Percentiles rank a stretch among this genome's conserved stretches.
phyloP scores from a whole-genome alignment of 192 early-diverging fungal species.

The Dissophora globulifera region DNA sequence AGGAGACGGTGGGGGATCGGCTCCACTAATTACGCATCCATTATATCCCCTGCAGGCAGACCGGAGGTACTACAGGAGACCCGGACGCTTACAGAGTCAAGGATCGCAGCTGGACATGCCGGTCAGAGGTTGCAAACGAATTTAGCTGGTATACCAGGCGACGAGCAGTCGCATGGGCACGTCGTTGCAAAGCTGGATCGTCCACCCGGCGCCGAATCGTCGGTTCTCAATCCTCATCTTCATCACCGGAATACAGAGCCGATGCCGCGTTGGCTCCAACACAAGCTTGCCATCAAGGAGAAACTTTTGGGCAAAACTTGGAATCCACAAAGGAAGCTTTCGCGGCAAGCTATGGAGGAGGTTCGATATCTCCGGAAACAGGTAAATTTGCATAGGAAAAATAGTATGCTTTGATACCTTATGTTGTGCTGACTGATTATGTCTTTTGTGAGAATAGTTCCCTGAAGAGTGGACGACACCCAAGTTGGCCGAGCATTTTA shows the following conservation, averaged over 20 bases:
- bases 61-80: conserved; percentile 16
- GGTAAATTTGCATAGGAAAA: conserved; percentile 1
- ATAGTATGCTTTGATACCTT: neutral
- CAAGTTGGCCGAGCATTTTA: conserved; percentile 38
- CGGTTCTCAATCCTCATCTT: conserved; percentile 13
- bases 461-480: conserved; percentile 45
- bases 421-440: neutral
- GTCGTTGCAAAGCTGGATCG: neutral
- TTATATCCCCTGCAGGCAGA: conserved; percentile 22
- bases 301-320: conserved; percentile 30
- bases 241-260: neutral
- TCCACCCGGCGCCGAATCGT: conserved; percentile 1
- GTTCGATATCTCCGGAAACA: conserved; percentile 43
- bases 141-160: too few species aligned
- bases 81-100: neutral
- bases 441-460: conserved; percentile 15
- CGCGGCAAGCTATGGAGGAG: conserved; percentile 38
- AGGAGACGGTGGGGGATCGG: conserved; percentile 21
- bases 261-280: conserved; percentile 30
- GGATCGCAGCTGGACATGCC: conserved; percentile 3
- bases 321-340: conserved; percentile 29
- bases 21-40: neutral
- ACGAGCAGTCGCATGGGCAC: neutral
- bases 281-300: conserved; percentile 27
- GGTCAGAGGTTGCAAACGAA: too few species aligned